Conservation (phyloP, 2,329 filamentous ascomycete species). For the Blumeria hordei region DNA sequence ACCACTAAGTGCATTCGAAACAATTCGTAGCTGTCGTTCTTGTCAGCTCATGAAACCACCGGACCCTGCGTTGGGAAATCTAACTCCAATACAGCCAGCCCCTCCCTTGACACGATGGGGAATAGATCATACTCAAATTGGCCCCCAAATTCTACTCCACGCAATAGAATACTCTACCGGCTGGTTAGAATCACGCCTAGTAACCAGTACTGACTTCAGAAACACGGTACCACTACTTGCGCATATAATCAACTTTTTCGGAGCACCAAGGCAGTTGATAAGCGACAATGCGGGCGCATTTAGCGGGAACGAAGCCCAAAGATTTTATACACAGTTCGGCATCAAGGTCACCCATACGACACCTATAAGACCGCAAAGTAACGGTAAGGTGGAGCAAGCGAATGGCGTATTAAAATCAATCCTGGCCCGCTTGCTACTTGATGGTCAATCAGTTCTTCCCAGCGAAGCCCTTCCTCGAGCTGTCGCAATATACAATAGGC, state of each 20-base stretch:
- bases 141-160: neutral
- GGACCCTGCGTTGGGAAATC: neutral
- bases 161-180: neutral
- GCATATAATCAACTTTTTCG: neutral
- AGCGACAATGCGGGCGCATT: neutral
- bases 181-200: neutral
- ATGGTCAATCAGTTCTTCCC: neutral
- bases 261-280: neutral
- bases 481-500: neutral
- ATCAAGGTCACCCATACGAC: neutral
- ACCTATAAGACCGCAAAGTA: neutral
- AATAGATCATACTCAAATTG: neutral
- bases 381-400: neutral
- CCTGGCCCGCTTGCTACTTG: neutral
- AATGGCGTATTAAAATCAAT: neutral
- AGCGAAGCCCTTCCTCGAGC: neutral
- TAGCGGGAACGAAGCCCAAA: neutral
- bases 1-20: neutral
- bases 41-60: neutral
- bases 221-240: neutral
- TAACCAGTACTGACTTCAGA: neutral
- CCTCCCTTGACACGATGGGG: neutral
- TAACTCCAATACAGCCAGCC: neutral
- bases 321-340: neutral
- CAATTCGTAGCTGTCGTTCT: neutral